Evolutionary conservation across 345 rosid species (phyloP).

Genomic region (Tarenaya hassleriana): DNA sequence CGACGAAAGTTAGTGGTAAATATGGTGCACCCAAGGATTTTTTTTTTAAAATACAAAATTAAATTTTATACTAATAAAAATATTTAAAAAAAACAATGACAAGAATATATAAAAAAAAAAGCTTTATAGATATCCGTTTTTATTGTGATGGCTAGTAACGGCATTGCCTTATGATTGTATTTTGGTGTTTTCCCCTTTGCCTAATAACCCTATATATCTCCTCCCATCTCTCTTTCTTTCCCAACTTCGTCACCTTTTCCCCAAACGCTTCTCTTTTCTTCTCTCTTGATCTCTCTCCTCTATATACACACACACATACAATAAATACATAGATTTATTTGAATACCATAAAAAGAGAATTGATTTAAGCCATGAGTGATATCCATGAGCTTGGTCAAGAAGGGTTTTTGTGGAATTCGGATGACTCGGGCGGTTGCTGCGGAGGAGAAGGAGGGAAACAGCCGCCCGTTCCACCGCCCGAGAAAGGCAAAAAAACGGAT

Average conservation of each 20-base stretch:
- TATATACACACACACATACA: conserved; percentile 11
- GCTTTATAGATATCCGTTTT: conserved; percentile 25
- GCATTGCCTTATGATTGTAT: conserved; percentile 55
- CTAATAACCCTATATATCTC: conserved; percentile 4
- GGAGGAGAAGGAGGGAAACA: background rate
- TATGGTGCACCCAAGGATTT: too few species aligned
- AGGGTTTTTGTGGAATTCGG: conserved; percentile 36
- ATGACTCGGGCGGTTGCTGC: conserved; percentile 20
- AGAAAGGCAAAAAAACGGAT: conserved; percentile 3
- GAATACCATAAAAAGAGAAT: background rate
- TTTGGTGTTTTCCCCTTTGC: conserved; percentile 32
- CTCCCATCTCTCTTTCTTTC: conserved; percentile 20
- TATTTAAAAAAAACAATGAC: background rate
- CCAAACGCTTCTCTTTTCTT: conserved; percentile 11
- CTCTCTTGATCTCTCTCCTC: conserved; percentile 1
- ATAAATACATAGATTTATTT: conserved; percentile 11
- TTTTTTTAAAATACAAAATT: too few species aligned
- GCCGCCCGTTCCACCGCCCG: conserved; percentile 1
- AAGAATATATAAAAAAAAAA: background rate
- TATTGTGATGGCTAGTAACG: conserved; percentile 47
- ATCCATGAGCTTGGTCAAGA: conserved; percentile 30
- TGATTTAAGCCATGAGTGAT: conserved; percentile 19
- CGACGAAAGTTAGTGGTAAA: too few species aligned
- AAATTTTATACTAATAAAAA: too few species aligned
- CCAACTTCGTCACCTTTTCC: conserved; percentile 12